These are phyloP conservation scores for Candida jianshihensis DNA, from an alignment of 805 yeast species.

Conservation along the genomic window DNA sequence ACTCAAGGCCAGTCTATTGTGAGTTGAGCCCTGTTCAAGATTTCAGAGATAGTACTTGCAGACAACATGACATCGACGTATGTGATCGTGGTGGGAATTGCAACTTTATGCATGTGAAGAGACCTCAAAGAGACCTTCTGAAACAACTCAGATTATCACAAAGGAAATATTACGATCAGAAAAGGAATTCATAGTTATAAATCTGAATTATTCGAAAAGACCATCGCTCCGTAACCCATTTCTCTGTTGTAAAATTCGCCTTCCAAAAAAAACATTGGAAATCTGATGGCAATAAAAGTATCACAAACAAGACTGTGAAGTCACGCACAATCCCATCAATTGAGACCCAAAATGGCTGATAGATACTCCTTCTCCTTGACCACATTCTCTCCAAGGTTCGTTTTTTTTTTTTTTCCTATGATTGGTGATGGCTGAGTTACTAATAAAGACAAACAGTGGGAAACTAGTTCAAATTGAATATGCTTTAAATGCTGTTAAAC, in stretches of 20 bases:
- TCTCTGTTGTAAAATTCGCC: background rate
- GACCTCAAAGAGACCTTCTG: conserved; percentile 41
- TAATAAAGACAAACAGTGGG: conserved; percentile 47
- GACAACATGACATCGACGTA: conserved; percentile 52
- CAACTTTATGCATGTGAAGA: conserved; percentile 76
- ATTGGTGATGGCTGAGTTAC: background rate
- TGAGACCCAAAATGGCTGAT: conserved; percentile 66
- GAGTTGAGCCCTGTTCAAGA: conserved; percentile 71
- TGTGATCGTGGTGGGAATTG: conserved; percentile 83
- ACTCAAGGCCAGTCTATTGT: conserved; percentile 68
- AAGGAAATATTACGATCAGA: conserved; percentile 18
- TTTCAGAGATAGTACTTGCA: conserved; percentile 67
- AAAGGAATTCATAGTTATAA: background rate
- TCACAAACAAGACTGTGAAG: background rate
- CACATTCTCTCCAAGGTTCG: conserved; percentile 89
- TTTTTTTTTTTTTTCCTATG: background rate
- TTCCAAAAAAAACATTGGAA: background rate
- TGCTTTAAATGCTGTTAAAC: conserved; percentile 94
- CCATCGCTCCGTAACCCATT: background rate
- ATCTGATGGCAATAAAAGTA: conserved; percentile 10
- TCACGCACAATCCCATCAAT: background rate
- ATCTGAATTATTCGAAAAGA: background rate
- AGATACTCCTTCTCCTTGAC: conserved; percentile 96
- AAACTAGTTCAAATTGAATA: conserved; percentile 96
- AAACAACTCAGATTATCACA: conserved; percentile 37